A percentile compares a stretch with the other conserved stretches of the same genome.
phyloP scores from a whole-genome alignment of 306 rosid species.

The Rubus idaeus region DNA sequence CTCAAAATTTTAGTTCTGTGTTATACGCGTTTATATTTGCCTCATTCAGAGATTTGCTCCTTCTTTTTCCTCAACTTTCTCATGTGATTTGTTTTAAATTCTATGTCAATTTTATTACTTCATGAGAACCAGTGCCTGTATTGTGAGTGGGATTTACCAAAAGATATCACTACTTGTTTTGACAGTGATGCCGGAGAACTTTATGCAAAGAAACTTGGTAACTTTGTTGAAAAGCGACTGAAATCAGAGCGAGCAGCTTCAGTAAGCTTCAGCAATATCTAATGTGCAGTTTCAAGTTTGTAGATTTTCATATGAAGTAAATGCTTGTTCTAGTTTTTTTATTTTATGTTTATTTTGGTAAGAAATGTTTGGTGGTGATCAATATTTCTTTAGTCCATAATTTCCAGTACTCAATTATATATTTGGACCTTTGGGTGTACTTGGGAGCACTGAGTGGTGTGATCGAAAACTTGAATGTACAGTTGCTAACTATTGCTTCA shows the following conservation, averaged over 20 bases:
- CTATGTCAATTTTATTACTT: slow-evolving; percentile 1
- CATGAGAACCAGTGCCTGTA: slow-evolving; percentile 9
- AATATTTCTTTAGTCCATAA: neutral
- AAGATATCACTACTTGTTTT: slow-evolving; percentile 26
- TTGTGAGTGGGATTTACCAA: slow-evolving; percentile 16
- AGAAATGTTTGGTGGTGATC: neutral
- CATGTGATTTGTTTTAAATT: neutral
- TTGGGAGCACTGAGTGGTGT: neutral
- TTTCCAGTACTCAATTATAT: neutral
- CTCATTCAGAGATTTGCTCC: neutral
- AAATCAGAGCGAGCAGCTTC: slow-evolving; percentile 97
- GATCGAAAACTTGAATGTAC: neutral
- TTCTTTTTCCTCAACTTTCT: neutral
- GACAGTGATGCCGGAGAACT: slow-evolving; percentile 83
- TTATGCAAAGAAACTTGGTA: slow-evolving; percentile 82
- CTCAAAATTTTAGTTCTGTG: neutral
- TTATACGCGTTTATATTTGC: neutral
- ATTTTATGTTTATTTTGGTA: neutral
- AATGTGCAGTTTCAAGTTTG: slow-evolving; percentile 24
- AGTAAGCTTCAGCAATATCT: slow-evolving; percentile 55
- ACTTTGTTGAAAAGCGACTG: slow-evolving; percentile 88
- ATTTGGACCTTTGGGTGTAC: neutral
- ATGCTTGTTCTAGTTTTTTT: slow-evolving; percentile 16
- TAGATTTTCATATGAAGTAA: slow-evolving; percentile 17
- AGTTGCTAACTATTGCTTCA: neutral